Percentiles rank a stretch among this genome's conserved stretches.
Conservation (phyloP, 2,329 filamentous ascomycete genomes). For the Nemania diffusa region DNA sequence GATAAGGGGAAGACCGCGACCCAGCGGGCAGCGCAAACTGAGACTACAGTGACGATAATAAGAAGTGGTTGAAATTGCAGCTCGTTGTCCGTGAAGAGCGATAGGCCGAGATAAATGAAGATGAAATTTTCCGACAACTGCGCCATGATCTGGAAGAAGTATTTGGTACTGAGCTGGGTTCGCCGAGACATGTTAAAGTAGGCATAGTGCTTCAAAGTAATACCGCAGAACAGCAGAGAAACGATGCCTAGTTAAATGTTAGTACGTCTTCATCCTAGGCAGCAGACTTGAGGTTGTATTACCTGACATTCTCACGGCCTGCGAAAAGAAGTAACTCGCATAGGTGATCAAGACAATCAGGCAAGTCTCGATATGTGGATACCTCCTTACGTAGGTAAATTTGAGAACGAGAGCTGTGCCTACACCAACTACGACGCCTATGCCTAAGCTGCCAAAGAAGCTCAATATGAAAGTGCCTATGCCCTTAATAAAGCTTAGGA, state of each 20-base stretch:
- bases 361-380: conserved; percentile 97
- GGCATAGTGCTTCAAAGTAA: conserved; percentile 97
- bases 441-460: conserved; percentile 93
- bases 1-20: conserved; percentile 95
- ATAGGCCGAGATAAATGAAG: conserved; percentile 97
- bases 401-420: conserved; percentile 89
- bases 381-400: conserved; percentile 90
- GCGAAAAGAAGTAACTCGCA: conserved; percentile 97
- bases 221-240: conserved; percentile 95
- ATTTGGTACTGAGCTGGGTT: conserved; percentile 97
- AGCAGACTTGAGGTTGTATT: conserved; percentile 50
- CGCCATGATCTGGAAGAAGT: conserved; percentile 92
- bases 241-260: conserved; percentile 77
- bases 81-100: conserved; percentile 89
- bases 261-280: conserved; percentile 2
- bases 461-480: conserved; percentile 94
- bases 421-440: conserved; percentile 89
- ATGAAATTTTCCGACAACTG: conserved; percentile 99
- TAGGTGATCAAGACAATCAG: conserved; percentile 94
- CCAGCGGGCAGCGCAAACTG: conserved; percentile 92
- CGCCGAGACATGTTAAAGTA: conserved; percentile 99
- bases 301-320: conserved; percentile 96
- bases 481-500: conserved; percentile 88
- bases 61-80: conserved; percentile 93
- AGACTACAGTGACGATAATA: conserved; percentile 90